Base-by-base conservation (phyloP, 257 asterid genomes). In the Misopates orontium region DNA sequence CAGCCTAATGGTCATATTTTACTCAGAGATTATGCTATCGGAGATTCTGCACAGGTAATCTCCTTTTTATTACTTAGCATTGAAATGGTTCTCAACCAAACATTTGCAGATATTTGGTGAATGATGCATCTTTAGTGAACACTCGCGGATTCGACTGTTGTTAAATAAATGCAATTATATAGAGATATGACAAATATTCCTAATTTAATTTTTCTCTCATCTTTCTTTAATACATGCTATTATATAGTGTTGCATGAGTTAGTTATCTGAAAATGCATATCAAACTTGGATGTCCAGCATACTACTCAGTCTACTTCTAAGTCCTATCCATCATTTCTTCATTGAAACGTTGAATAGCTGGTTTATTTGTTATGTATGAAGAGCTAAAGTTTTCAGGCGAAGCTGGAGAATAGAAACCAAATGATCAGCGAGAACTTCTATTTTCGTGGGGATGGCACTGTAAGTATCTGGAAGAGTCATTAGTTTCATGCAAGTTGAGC, bases 1-100 rank as follows among this genome's bases (percentile, higher is more conserved):
- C 92, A 90, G 95, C 89, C 91, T 77, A 80, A 84, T 64, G 94
- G 96, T 71, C 83, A 80, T 67, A 62, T 88, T 83, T 89, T 88
- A 71, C 68, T 86, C 57, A 81, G 91, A 63, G 96, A 91, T 77
- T 91, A 88, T 44, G 96, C 96, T 14, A 49, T 77, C 47, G 98
- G 94, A 73, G 98, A 86, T 74, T 77, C 77, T 56, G 86, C 95
- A 20, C 96, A 90, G 78, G 97, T 90, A 56, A 75, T 82, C 60
- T 64, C 62, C 63, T 56, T 49, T 23, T 40, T 62, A 60, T 64
- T 16, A 17, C 48, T 58, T 52, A 61, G 19, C 32, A 17, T 22
- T 51, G 56, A 64, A 25, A 22, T 56, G 42, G 42, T 36, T 36
- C 42, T 36, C 42, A 9, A 36, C 42, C 42, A 36, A 36, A 36